Evolutionary conservation across 495 filamentous ascomycete genomes (phyloP), one percentile per base, ranked within the genome.

Genomic region (Podospora australis): DNA sequence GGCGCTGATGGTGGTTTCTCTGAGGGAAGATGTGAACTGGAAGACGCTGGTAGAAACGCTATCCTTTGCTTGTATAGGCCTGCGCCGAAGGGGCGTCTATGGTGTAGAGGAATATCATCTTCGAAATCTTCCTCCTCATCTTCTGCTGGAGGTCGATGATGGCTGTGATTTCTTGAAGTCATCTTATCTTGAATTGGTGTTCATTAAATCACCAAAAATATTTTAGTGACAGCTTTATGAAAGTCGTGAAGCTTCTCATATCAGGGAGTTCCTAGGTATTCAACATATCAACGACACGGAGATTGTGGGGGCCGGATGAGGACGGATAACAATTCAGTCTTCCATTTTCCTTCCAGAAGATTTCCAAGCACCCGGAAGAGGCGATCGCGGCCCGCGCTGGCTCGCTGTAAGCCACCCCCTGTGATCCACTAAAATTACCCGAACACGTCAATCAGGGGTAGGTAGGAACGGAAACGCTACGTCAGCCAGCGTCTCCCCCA

Each of bases 1-100:
- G 43, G 62, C 44, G 42, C 47, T 6, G 30, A 17, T 26, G 38
- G 17, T 13, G 45, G 7, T 1, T 38, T 14, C 8, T 55, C 34
- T 9, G 43, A 40, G 39, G 71, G 71, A 0, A 74, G 73, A 39
- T 66, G 64, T 20, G 78, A 67, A 6, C 73, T 57, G 34, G 65
- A 62, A 34, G 81, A 73, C 23, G 87, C 82, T 25, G 83, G 81
- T 14, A 96, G 83, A 62, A 96, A 96, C 6, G 78, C 71, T n/a
- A 96, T 81, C 24, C 78, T 74, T 67, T 86, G 87, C 10, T 83
- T 79, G 49, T 85, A 80, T 35, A 92, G 77, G 9, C 88, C 86
- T 4, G 85, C 78, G 28, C 87, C 86, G 60, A 92, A 95, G n/a
- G 82, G 74, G 11, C 83, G 82, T 56, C 84, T 81, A 54, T 84